Evolutionary conservation across 768 basidiomycete genomes (phyloP), one percentile per base, ranked within the genome.

Genomic region (Trametes maxima): DNA sequence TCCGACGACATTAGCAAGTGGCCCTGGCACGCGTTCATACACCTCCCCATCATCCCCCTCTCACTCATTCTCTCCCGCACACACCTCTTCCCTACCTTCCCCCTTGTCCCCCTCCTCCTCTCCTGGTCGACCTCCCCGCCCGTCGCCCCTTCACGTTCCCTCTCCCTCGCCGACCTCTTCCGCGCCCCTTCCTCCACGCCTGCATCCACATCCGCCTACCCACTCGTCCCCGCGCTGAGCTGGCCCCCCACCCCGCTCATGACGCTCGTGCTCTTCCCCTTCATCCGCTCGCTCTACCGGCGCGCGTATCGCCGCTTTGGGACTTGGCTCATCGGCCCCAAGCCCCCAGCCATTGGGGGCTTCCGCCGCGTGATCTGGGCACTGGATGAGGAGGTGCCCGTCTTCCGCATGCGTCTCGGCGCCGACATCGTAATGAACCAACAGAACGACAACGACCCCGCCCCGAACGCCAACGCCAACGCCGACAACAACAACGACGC

Each of bases 11-110:
- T 86, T 0, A 74, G 77, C 42, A 83, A 86, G 54, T 93, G 91
- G 91, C 86, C 88, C 1, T 86, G 85, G 83, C 82, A 85, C 46
- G 87, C 89, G 39, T 90, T 82, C 74, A 71, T 90, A 69, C 87
- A 92, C 70, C 84, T 93, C 16, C 89, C 89, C 7, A 72, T 88
- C 36, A 79, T 93, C 42, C 89, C 91, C 0, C 70, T 90, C 45
- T 79, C 82, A 25, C 85, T 93, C 63, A 78, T 92, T 67, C 73
- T 84, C 33, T 82, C 88, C 35, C 85, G 88, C 54, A 67, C 70
- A 2, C 45, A 66, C 33, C 59, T 70, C 60, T 65, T 70, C 64
- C 65, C 67, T 44, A 55, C 62, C 7, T 63, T 72, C 40, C 74
- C 77, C 0, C 47, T 75, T 44, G 48, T 72, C 4, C 72, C 74